phyloP scores from a whole-genome alignment of 192 early-diverging fungal species.

The Linnemannia hyalina region DNA sequence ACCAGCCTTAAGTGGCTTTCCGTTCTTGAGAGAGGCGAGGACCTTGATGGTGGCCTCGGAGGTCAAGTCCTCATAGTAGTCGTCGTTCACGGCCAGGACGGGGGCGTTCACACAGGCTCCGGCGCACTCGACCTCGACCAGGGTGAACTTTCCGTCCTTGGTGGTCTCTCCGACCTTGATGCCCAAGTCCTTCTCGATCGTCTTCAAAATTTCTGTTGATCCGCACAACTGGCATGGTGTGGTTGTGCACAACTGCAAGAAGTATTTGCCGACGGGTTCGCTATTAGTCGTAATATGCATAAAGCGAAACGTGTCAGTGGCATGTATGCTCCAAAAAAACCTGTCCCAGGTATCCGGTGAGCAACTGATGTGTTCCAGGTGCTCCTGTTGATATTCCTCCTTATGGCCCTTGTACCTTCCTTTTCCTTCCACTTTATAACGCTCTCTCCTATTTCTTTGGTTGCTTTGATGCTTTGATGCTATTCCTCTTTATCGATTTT shows the following conservation, averaged over 20 bases:
- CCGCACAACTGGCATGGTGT: conserved; percentile 98
- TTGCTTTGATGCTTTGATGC: no score
- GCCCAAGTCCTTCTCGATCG: conserved; percentile 87
- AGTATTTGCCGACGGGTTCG: conserved; percentile 99
- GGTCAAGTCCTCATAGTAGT: conserved; percentile 99
- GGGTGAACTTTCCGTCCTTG: conserved; percentile 92
- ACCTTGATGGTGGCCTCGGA: conserved; percentile 91
- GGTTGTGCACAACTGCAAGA: conserved; percentile 98
- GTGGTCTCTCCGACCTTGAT: conserved; percentile 97
- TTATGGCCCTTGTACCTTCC: no score
- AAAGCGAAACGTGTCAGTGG: neutral
- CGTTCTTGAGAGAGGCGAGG: conserved; percentile 87
- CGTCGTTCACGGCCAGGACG: conserved; percentile 97
- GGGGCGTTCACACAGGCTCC: conserved; percentile 99
- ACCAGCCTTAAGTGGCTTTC: conserved; percentile 82
- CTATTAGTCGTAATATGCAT: conserved; percentile 48
- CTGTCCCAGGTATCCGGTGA: no score
- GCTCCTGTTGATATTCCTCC: no score
- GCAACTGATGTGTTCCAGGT: no score
- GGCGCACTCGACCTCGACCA: conserved; percentile 99
- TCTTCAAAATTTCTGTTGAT: conserved; percentile 88
- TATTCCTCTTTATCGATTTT: no score
- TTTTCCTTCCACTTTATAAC: no score
- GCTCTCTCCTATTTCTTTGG: no score
- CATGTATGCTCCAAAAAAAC: no score